A percentile compares a stretch with the other conserved stretches of the same genome.
These are phyloP conservation scores for Leccinum griseonigrum DNA, from an alignment of 1,284 basidiomycete species.

Conservation along the genomic window DNA sequence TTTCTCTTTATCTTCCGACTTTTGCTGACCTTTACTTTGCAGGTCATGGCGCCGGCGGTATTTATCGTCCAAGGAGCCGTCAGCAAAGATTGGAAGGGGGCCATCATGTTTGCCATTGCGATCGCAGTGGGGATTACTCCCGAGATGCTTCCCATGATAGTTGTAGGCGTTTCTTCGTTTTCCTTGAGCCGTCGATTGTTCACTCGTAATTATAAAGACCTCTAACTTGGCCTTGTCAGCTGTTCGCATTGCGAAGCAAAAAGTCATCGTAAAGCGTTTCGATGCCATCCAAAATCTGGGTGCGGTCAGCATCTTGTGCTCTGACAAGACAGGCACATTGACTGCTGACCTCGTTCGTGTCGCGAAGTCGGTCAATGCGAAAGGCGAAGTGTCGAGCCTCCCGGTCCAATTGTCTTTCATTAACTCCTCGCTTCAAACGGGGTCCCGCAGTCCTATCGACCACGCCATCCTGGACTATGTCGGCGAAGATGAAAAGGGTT, in stretches of 20 bases:
- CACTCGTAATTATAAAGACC: constrained; percentile 20
- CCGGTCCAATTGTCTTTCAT: constrained; percentile 28
- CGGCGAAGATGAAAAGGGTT: constrained; percentile 15
- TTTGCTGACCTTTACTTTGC: background rate
- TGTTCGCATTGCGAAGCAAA: constrained; percentile 32
- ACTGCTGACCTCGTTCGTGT: constrained; percentile 34
- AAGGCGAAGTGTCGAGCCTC: constrained; percentile 24
- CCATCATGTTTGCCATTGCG: constrained; percentile 33
- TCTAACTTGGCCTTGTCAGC: constrained; percentile 32
- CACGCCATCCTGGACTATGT: constrained; percentile 32
- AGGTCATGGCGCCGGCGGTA: constrained; percentile 32
- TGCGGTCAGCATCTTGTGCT: constrained; percentile 30
- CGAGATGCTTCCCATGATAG: constrained; percentile 35
- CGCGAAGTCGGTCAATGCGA: constrained; percentile 26
- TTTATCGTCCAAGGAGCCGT: constrained; percentile 32
- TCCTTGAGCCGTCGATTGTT: background rate
- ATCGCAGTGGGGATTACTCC: constrained; percentile 32
- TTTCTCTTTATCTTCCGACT: background rate
- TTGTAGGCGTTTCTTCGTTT: constrained; percentile 18
- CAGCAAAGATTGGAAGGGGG: constrained; percentile 32
- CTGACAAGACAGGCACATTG: constrained; percentile 33
- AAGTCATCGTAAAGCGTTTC: constrained; percentile 34
- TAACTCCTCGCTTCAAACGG: constrained; percentile 30
- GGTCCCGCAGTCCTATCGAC: constrained; percentile 32
- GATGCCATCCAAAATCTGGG: constrained; percentile 33